These are phyloP conservation scores for Phytophthora litchii DNA, from an alignment of 352 stramenopile species.

Conservation along the genomic window DNA sequence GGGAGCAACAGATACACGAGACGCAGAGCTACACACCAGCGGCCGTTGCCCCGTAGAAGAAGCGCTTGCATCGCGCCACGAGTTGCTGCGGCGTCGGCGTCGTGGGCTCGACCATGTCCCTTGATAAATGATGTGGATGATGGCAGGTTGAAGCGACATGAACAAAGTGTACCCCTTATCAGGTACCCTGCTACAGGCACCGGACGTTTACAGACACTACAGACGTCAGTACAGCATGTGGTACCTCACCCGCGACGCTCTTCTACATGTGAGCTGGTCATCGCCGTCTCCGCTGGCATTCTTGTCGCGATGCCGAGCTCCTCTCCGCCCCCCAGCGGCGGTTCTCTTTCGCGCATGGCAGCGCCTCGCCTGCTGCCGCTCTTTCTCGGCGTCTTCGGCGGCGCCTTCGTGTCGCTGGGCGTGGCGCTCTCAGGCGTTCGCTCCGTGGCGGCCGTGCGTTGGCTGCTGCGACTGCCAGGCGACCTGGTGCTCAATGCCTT, in stretches of 20 bases:
- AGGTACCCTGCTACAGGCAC: not conserved
- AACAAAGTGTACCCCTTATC: not conserved
- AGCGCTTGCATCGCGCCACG: slow-evolving; percentile 36
- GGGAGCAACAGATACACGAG: not conserved
- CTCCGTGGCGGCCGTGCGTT: slow-evolving; percentile 36
- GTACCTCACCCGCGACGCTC: slow-evolving; percentile 18
- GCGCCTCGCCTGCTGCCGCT: slow-evolving; percentile 29
- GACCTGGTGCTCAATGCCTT: slow-evolving; percentile 24
- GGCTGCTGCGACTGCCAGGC: slow-evolving; percentile 37
- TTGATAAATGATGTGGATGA: slow-evolving; percentile 19
- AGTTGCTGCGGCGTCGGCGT: slow-evolving; percentile 20
- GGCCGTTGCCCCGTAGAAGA: slow-evolving; percentile 34
- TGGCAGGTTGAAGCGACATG: slow-evolving; percentile 27
- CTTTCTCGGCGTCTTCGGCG: slow-evolving; percentile 26
- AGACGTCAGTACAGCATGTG: too few relatives aligned
- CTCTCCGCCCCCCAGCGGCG: slow-evolving; percentile 7
- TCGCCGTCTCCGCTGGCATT: slow-evolving; percentile 18
- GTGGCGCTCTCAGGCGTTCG: slow-evolving; percentile 43
- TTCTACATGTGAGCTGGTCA: slow-evolving; percentile 33
- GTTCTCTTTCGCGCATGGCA: slow-evolving; percentile 13
- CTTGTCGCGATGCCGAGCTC: slow-evolving; percentile 20
- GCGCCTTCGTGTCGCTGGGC: slow-evolving; percentile 36
- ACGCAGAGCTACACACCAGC: slow-evolving; percentile 29
- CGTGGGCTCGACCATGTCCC: slow-evolving; percentile 11
- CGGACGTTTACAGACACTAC: not conserved